A percentile compares a stretch with the other conserved stretches of the same genome.
phyloP scores from a whole-genome alignment of 2,329 filamentous ascomycete genomes.

The Herpotrichia juniperi region DNA sequence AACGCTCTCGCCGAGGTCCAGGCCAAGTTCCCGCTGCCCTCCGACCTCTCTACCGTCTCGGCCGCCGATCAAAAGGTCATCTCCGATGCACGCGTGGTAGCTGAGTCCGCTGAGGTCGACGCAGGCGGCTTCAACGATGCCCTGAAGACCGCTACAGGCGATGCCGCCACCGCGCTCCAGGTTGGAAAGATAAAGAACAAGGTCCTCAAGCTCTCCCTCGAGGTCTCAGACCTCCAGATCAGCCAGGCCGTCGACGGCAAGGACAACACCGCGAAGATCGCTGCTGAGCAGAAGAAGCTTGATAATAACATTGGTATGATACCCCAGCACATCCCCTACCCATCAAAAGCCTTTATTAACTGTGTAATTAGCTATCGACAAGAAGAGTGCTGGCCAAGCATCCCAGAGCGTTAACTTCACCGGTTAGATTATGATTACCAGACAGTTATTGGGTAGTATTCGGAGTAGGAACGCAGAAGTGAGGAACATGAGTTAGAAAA shows the following conservation, averaged over 20 bases:
- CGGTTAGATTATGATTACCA: conserved; percentile 10
- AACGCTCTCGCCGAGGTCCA: conserved; percentile 59
- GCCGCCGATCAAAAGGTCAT: conserved; percentile 56
- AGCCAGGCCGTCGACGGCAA: conserved; percentile 59
- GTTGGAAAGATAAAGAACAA: conserved; percentile 64
- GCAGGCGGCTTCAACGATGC: conserved; percentile 59
- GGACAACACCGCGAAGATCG: conserved; percentile 50
- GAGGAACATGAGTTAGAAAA: background rate
- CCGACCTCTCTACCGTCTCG: conserved; percentile 54
- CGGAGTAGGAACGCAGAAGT: background rate
- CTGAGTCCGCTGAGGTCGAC: conserved; percentile 58
- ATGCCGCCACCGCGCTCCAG: conserved; percentile 52
- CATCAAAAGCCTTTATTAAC: background rate
- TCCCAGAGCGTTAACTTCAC: conserved; percentile 28
- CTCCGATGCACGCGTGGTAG: conserved; percentile 55
- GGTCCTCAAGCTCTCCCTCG: conserved; percentile 60
- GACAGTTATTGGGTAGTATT: background rate
- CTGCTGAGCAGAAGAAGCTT: conserved; percentile 56
- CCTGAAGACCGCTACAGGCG: conserved; percentile 51
- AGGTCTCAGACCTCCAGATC: conserved; percentile 57
- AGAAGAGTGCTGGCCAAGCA: conserved; percentile 51
- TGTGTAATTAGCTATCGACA: conserved; percentile 50
- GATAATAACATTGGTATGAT: conserved; percentile 52
- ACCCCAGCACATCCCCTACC: background rate
- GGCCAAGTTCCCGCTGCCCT: conserved; percentile 58